Conservation (phyloP, 2,329 filamentous ascomycete species). For the Ambrosiella xylebori region DNA sequence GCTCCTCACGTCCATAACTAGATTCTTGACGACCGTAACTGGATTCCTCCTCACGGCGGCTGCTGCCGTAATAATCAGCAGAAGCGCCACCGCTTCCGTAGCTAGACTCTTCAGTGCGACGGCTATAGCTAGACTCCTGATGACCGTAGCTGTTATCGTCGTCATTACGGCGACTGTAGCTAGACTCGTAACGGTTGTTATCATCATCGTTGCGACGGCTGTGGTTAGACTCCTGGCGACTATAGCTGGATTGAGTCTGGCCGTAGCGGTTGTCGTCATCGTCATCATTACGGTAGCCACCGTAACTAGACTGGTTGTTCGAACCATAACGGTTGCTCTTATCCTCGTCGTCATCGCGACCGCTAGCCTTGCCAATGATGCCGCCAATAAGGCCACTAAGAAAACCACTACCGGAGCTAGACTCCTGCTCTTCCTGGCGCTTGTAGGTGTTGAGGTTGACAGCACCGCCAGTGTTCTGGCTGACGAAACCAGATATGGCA, state of each 20-base stretch:
- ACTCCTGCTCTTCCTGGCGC: slow-evolving; percentile 22
- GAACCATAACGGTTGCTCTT: slow-evolving; percentile 31
- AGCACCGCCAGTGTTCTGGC: slow-evolving; percentile 26
- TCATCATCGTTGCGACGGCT: background rate
- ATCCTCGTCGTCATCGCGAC: slow-evolving; percentile 25
- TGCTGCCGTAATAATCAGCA: slow-evolving; percentile 34
- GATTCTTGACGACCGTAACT: slow-evolving; percentile 20
- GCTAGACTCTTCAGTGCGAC: slow-evolving; percentile 2
- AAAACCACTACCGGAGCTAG: slow-evolving; percentile 49
- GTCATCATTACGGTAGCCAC: slow-evolving; percentile 4
- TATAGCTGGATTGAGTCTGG: no score
- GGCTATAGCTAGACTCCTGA: background rate
- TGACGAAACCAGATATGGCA: slow-evolving; percentile 29
- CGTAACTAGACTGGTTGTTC: slow-evolving; percentile 26
- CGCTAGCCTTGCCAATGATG: slow-evolving; percentile 34
- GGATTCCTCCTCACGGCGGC: slow-evolving; percentile 22
- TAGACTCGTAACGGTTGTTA: background rate
- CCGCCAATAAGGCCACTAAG: slow-evolving; percentile 50
- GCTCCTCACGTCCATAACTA: slow-evolving; percentile 13
- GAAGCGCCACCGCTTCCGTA: slow-evolving; percentile 25
- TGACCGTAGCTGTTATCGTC: slow-evolving; percentile 7
- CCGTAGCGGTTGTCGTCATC: slow-evolving; percentile 8
- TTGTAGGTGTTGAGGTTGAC: slow-evolving; percentile 22
- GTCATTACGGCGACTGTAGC: slow-evolving; percentile 4
- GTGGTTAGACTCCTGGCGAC: background rate